These are phyloP conservation scores for Chenopodium berlandieri DNA, from an alignment of 148 eudicot species.

Conservation along the genomic window DNA sequence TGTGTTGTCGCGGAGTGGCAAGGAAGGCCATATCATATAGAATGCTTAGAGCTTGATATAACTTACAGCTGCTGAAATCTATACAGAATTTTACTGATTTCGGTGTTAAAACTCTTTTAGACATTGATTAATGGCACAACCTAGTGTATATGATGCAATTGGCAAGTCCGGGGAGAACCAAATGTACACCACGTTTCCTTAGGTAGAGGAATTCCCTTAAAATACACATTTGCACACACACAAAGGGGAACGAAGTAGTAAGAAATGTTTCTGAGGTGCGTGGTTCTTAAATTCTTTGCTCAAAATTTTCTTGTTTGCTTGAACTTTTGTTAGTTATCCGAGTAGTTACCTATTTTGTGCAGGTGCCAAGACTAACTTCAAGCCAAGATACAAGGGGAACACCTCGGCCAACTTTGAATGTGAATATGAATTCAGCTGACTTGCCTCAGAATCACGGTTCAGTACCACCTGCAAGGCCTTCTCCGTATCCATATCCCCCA, in stretches of 20 bases:
- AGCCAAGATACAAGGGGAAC: not conserved
- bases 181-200: not conserved
- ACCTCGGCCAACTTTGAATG: not conserved
- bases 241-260: not conserved
- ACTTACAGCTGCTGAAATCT: not conserved
- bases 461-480: constrained; percentile 11
- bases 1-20: not conserved
- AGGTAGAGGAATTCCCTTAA: not conserved
- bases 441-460: constrained; percentile 1
- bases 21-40: not conserved
- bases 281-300: not conserved
- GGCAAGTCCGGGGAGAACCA: not conserved
- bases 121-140: not conserved
- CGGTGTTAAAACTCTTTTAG: not conserved
- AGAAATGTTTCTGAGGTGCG: not conserved
- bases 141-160: not conserved
- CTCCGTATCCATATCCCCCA: not conserved
- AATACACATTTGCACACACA: not conserved
- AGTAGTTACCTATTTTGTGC: not conserved
- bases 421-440: not conserved
- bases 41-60: too few species aligned
- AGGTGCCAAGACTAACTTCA: constrained; percentile 14
- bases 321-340: not conserved
- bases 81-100: not conserved
- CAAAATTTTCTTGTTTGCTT: not conserved